Base-by-base conservation (phyloP, 495 filamentous ascomycete species). In the Trichoderma reesei region DNA sequence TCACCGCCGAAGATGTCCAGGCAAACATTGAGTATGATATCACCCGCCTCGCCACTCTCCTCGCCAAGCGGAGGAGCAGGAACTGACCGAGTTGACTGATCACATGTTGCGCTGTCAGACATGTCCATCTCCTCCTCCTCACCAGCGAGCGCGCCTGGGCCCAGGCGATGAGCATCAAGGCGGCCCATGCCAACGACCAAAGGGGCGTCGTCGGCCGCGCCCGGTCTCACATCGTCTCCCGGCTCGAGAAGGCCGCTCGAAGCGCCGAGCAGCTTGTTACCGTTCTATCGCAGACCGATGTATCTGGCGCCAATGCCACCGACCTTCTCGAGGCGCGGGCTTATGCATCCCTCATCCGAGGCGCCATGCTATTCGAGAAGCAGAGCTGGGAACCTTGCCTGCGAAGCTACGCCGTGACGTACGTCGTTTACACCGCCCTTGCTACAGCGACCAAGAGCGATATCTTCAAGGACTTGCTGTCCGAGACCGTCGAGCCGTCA, bases 91-190 rank as follows among this genome's bases (percentile, higher is more conserved):
- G 26, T 26, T 26, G 26, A 26, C 33, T 44, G n/a, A 16, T 44
- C 41, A 13, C 34, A n/a, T 48, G 20, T 38, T 26, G 37, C 20
- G 63, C 33, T 14, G 64, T 61, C 36, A 96, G 92, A 70, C 93
- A 87, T 72, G 84, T 89, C 44, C 81, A 90, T 65, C 82, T 96
- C 48, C 80, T 92, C 48, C 82, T 99, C 63, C 84, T 96, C 67
- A 88, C 86, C 39, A 84, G 92, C 64, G 95, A 99, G 77, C 84
- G 95, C 67, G 90, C 95, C 62, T 98, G 95, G 92, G 95, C 95
- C 1, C 87, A 96, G 71, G 95, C 92, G 61, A 94, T 96, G 91
- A 82, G 89, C 67, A 90, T 97, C 83, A 96, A 96, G 74, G 84
- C 91, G 6, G 75, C 84, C 31, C 89, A 96, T 72, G 83, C 90